These are phyloP conservation scores for Teratosphaeria epicoccoides DNA, from an alignment of 2,329 filamentous ascomycete species.

Conservation along the genomic window DNA sequence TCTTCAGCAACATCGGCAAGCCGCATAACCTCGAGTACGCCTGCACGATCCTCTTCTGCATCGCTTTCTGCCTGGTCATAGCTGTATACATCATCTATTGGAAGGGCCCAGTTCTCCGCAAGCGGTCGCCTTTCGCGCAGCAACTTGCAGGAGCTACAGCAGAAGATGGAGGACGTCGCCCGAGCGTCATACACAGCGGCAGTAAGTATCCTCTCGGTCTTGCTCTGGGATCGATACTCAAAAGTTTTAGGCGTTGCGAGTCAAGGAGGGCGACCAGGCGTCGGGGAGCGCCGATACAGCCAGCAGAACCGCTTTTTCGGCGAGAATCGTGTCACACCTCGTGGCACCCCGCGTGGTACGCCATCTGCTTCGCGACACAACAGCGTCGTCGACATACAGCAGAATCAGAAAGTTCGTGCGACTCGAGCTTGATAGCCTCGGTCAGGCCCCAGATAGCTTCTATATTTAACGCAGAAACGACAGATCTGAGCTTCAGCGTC, in stretches of 20 bases:
- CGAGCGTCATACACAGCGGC: slow-evolving; percentile 7
- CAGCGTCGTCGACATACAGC: slow-evolving; percentile 7
- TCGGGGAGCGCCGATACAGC: slow-evolving; percentile 15
- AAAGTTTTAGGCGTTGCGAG: background rate
- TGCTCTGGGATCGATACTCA: background rate
- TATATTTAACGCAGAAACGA: no score
- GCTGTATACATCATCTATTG: slow-evolving; percentile 49
- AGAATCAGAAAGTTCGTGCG: background rate
- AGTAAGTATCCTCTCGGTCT: slow-evolving; percentile 12
- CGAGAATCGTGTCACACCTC: slow-evolving; percentile 17
- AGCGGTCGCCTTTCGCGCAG: slow-evolving; percentile 43
- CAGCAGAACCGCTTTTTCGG: slow-evolving; percentile 23
- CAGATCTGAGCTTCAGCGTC: no score
- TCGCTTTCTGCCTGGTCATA: slow-evolving; percentile 42
- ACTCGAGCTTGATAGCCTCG: background rate
- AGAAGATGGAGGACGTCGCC: slow-evolving; percentile 18
- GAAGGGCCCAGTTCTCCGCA: slow-evolving; percentile 44
- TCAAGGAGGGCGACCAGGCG: slow-evolving; percentile 9
- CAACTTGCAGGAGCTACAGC: slow-evolving; percentile 24
- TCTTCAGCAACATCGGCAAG: slow-evolving; percentile 36
- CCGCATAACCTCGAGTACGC: slow-evolving; percentile 43
- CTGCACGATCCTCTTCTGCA: slow-evolving; percentile 44
- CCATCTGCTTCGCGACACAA: slow-evolving; percentile 18
- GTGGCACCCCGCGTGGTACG: slow-evolving; percentile 19
- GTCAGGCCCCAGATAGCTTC: no score